Evolutionary conservation across 2,329 filamentous ascomycete genomes (phyloP), one percentile per base, ranked within the genome.

Genomic region (Colletotrichum orbiculare): DNA sequence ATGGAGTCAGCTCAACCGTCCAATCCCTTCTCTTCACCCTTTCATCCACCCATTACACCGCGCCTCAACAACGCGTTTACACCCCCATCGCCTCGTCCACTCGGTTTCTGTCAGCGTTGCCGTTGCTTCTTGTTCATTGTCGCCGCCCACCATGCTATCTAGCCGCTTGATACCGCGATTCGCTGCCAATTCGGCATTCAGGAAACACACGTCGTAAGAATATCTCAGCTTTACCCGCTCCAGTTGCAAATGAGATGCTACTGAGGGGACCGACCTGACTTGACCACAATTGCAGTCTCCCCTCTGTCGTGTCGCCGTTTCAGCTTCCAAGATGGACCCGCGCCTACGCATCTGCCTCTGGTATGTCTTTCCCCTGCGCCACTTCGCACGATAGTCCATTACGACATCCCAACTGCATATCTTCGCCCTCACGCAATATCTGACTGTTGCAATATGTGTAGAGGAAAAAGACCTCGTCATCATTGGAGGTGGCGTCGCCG

Each of bases 391-490:
- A 4, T 4, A 25, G 8, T 58, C 39, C 33, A n/a, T 9, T 25
- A 54, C n/a, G 57, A 54, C 45, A 8, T 25, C 60, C 17, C n/a
- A 39, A 9, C 60, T 10, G n/a, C 25, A 35, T 39, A 15, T 45
- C 25, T 41, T 49, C 37, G 15, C 56, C 38, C 48, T 10, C 33
- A 46, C 12, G 7, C 42, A 41, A 39, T 42, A 77, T 79, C 57
- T 58, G 11, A 12, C 41, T 25, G n/a, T 54, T 37, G 3, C 12
- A 12, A 17, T 8, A 52, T 48, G n/a, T 70, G 71, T 78, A 93
- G 93, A 94, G 80, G 93, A 97, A 80, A 96, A 97, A 81, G 96
- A 99, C 80, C 86, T 99, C 60, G 91, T 99, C 76, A 94, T 99
- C 81, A 97, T 99, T 76, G 96, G 96, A 75, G 96, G 96, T 79